These are phyloP conservation scores for Starmerella floris DNA, from an alignment of 805 yeast species.

Conservation along the genomic window DNA sequence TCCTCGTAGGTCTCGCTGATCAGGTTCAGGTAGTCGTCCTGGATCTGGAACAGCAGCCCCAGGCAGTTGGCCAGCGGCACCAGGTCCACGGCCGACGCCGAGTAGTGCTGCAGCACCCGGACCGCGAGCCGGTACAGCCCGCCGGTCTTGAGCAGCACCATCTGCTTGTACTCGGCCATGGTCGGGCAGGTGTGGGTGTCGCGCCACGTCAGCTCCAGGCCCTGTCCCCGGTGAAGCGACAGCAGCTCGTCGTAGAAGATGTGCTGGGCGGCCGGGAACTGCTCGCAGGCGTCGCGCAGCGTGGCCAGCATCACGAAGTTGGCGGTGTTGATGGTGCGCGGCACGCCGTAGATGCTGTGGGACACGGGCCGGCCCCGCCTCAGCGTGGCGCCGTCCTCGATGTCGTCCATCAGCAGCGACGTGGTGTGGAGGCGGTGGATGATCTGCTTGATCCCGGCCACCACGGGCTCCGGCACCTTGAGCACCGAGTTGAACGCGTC, in stretches of 20 bases:
- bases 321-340: conserved; percentile 71
- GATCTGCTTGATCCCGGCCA: conserved; percentile 34
- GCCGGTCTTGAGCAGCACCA: conserved; percentile 84
- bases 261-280: conserved; percentile 28
- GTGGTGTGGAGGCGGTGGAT: conserved; percentile 54
- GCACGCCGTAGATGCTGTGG: conserved; percentile 61
- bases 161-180: conserved; percentile 50
- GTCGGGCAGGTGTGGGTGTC: conserved; percentile 47
- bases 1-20: conserved; percentile 37
- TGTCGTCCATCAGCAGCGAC: conserved; percentile 67
- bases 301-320: conserved; percentile 72
- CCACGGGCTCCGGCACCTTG: conserved; percentile 30
- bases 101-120: conserved; percentile 40
- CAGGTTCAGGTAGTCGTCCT: conserved; percentile 72
- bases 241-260: conserved; percentile 59
- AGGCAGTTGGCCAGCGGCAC: conserved; percentile 56
- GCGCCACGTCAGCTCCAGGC: conserved; percentile 79
- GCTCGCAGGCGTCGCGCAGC: conserved; percentile 35
- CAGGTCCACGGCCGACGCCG: conserved; percentile 23
- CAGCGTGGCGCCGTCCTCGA: conserved; percentile 61
- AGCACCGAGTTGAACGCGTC: conserved; percentile 42
- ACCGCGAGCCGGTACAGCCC: conserved; percentile 72
- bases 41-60: conserved; percentile 75
- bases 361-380: conserved; percentile 73
- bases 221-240: conserved; percentile 80